Base-by-base conservation (phyloP, 305 asterid genomes). In the Rubia occidens region DNA sequence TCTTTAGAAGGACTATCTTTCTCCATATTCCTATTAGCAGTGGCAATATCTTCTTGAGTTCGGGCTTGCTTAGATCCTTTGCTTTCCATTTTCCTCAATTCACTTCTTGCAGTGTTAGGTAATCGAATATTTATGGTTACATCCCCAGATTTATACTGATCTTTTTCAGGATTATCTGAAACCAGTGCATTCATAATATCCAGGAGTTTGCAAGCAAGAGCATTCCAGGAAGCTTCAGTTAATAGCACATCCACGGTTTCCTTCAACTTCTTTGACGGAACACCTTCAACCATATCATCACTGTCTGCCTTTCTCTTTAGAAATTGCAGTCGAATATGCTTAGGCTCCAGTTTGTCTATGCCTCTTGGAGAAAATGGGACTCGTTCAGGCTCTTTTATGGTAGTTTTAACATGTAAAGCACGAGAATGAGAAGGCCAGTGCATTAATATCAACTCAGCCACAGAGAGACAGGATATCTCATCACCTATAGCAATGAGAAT, bases 341-440 rank as follows among this genome's bases (percentile, higher is more conserved):
- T 85, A 15, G 99, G 96, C 79, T 88, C 90, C 78, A 95, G 87
- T 79, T 85, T 95, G 83, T 95, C 99, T 79, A 95, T 86, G 67
- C 99, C 99, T 77, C 87, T 84, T 39, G 99, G 96, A 74, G 90
- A 78, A 79, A 89, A 95, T 60, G 95, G 93, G 66, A 88, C 78
- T 69, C 84, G 86, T 71, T 89, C 90, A 67, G 96, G 76, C 83
- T 86, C 97, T 78, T 91, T 86, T 53, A 95, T 88, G 59, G 95
- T 85, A 80, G 74, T 84, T 81, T 87, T 89, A 77, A 91, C 95
- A 82, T 84, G 94, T 88, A 91, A 85, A 80, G 99, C 99, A 71
- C 99, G 99, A 67, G 95, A 79, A 82, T 95, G 99, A 79, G 96
- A 85, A 77, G 99, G 99, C 99, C 99, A 95, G 67, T 88, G 96